Percentiles rank a stretch among this genome's conserved stretches.
Conservation (phyloP, 176 grass and related monocot genomes). For the Oryza rufipogon region DNA sequence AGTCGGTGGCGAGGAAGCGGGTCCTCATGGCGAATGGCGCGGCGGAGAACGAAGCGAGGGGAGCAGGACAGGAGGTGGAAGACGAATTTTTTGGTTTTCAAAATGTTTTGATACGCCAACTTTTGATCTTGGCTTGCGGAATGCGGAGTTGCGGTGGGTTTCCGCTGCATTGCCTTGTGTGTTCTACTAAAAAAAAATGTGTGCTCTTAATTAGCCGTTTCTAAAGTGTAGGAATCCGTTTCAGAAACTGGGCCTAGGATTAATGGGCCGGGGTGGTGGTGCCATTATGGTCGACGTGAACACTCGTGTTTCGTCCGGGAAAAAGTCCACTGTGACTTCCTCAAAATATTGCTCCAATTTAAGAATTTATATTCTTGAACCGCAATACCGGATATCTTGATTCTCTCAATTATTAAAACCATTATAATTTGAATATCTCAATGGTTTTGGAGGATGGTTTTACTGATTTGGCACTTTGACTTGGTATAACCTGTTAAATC, state of each 20-base stretch:
- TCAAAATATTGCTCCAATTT: too few species aligned
- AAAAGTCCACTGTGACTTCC: too few species aligned
- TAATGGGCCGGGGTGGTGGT: not conserved
- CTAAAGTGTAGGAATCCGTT: not conserved
- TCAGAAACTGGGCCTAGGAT: not conserved
- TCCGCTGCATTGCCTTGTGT: not conserved
- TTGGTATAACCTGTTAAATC: too few species aligned
- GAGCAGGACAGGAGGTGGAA: not conserved
- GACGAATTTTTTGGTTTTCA: conserved; percentile 18
- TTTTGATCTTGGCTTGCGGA: conserved; percentile 11
- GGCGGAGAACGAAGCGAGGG: conserved; percentile 11
- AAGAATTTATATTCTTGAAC: too few species aligned
- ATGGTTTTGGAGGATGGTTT: too few species aligned
- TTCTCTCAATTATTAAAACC: too few species aligned
- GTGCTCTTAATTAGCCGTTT: not conserved
- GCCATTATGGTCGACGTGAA: not conserved
- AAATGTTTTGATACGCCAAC: not conserved
- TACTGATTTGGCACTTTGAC: too few species aligned
- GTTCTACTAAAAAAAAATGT: not conserved
- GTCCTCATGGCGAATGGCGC: conserved; percentile 58
- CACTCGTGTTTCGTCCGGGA: too few species aligned
- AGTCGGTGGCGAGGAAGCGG: conserved; percentile 78
- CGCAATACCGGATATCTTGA: too few species aligned
- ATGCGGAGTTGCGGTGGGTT: not conserved
- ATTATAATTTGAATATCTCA: too few species aligned